These are phyloP conservation scores for Aspergillus sp. DNA, from an alignment of 2,329 filamentous ascomycete genomes.

Conservation along the genomic window DNA sequence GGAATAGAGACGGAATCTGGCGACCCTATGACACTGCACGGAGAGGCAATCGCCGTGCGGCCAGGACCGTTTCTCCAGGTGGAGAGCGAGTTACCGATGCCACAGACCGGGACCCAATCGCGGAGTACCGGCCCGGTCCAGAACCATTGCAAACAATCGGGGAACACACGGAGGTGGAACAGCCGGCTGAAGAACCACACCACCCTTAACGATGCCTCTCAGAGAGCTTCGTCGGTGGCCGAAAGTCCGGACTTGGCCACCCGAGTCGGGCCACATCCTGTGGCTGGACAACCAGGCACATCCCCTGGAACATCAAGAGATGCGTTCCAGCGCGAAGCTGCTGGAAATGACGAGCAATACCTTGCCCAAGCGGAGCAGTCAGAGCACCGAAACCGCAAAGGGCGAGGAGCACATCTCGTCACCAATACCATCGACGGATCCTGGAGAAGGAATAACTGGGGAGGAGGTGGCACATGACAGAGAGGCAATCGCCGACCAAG, in stretches of 20 bases:
- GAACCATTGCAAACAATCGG: not conserved
- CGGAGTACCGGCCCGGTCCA: not conserved
- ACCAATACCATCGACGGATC: not conserved
- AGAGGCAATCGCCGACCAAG: not conserved
- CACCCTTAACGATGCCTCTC: not conserved
- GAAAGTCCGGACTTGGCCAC: not conserved
- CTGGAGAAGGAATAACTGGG: not conserved
- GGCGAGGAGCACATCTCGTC: not conserved
- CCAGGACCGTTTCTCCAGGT: not conserved
- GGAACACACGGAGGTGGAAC: not conserved
- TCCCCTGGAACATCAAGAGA: not conserved
- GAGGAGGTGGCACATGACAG: not conserved
- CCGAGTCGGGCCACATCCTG: not conserved
- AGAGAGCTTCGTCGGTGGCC: constrained; percentile 1
- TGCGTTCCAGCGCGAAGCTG: not conserved
- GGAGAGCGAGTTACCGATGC: constrained; percentile 1
- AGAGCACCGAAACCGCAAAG: not conserved
- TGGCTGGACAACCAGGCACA: not conserved
- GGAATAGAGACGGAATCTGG: constrained; percentile 1
- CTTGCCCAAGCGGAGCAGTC: not conserved
- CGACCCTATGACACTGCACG: not conserved
- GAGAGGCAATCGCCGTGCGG: not conserved
- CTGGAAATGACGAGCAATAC: not conserved
- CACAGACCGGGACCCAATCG: not conserved
- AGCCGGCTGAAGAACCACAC: not conserved